Conservation (phyloP, 495 filamentous ascomycete genomes). For the Aspergillus baeticus region DNA sequence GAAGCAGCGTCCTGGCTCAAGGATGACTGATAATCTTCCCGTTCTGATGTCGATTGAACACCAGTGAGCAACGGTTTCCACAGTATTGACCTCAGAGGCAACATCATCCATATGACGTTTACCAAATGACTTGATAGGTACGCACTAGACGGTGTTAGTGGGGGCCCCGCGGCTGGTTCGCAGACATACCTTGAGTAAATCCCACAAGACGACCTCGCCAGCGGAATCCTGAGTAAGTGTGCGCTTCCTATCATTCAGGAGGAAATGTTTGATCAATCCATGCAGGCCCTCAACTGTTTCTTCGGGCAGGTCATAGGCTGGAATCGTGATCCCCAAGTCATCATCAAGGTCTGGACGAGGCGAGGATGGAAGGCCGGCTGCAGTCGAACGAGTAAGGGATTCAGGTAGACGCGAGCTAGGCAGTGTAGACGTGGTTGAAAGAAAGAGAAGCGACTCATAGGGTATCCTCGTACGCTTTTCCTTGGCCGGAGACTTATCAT, state of each 20-base stretch:
- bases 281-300: constrained; percentile 94
- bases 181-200: constrained; percentile 70
- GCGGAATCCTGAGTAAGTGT: constrained; percentile 92
- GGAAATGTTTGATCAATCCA: constrained; percentile 87
- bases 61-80: constrained; percentile 89
- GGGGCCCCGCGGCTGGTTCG: background rate
- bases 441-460: constrained; percentile 67
- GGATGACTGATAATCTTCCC: constrained; percentile 80
- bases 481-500: constrained; percentile 13
- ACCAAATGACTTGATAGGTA: constrained; percentile 81
- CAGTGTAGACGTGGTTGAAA: constrained; percentile 82
- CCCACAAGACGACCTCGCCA: constrained; percentile 96
- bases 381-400: constrained; percentile 43
- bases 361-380: constrained; percentile 57
- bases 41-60: constrained; percentile 92
- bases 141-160: constrained; percentile 56
- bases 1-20: constrained; percentile 95
- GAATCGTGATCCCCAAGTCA: constrained; percentile 55
- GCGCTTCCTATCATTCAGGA: constrained; percentile 86
- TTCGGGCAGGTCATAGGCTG: constrained; percentile 71
- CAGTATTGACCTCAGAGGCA: constrained; percentile 79
- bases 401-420: constrained; percentile 53
- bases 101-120: constrained; percentile 94
- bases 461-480: constrained; percentile 64
- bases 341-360: constrained; percentile 57